Conservation (phyloP, 2,329 filamentous ascomycete species). For the Bisporella sp. region DNA sequence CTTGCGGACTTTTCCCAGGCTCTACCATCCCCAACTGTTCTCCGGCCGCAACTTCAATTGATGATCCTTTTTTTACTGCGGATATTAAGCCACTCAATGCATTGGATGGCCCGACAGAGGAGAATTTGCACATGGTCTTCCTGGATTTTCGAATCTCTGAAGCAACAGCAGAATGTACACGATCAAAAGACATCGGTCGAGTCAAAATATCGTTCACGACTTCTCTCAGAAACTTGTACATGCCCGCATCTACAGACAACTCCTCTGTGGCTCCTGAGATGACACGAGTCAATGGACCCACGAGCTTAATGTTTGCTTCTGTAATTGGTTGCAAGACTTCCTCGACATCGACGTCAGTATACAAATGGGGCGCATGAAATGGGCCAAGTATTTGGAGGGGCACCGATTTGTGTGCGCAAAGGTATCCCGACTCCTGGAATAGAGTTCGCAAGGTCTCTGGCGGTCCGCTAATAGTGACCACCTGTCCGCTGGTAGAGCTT, state of each 20-base stretch:
- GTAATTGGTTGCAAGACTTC: constrained; percentile 12
- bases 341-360: constrained; percentile 16
- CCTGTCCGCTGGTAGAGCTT: too few relatives aligned
- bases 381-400: constrained; percentile 18
- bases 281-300: constrained; percentile 1
- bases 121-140: not conserved
- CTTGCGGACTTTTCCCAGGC: constrained; percentile 6
- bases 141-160: not conserved
- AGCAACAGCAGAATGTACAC: not conserved
- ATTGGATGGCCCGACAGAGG: not conserved
- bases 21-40: constrained; percentile 11
- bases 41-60: constrained; percentile 10
- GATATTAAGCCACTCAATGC: constrained; percentile 10
- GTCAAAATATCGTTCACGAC: not conserved
- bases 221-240: not conserved
- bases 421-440: constrained; percentile 11
- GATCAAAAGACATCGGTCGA: not conserved
- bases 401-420: constrained; percentile 7
- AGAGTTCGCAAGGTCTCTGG: constrained; percentile 9
- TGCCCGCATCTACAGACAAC: not conserved
- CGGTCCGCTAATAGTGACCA: too few relatives aligned
- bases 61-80: constrained; percentile 14
- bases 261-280: constrained; percentile 4
- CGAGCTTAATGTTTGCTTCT: not conserved
- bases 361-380: constrained; percentile 27